Evolutionary conservation across 2,329 filamentous ascomycete species (phyloP), one percentile per base, ranked within the genome.

Genomic region (Thelonectria rubi): DNA sequence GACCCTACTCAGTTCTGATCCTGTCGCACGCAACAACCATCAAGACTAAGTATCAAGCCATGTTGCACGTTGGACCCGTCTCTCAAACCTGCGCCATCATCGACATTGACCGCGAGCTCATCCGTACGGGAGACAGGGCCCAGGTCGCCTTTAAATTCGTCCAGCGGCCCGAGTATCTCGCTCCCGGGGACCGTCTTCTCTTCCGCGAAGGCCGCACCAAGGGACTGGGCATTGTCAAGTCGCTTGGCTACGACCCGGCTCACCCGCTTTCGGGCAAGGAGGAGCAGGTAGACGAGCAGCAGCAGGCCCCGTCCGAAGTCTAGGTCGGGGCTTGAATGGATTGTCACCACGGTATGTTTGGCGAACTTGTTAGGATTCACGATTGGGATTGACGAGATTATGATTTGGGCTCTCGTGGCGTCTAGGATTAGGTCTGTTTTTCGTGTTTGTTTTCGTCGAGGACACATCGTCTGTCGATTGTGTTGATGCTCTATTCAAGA

Each of bases 11-110:
- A 88, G 95, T 99, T 1, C 84, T 99, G 20, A 98, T 99, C 68
- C 84, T 99, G 7, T 96, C 92, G 4, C 95, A 99, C 73, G 93
- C 94, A 0, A 99, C 95, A 0, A 99, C 95, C 45, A 99, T 99
- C 77, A 95, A 97, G 77, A 93, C 89, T 0, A 94, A 93, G 72
- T 99, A 99, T 69, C 95, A 99, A 80, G 95, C 95, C 1, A 99
- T 98, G 94, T 84, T 99, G 20, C 95, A 99, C 71, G 94, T 99
- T 5, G 95, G 95, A 0, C 92, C 95, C 0, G 91, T 99, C 45
- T 93, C 91, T 42, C 95, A 99, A 79, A 99, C 95, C 0, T 99
- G 95, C 74, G 89, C 93, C 11, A 97, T 99, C 74, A 97, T 99
- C 72, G 95, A 97, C 73, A 95, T 99, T 67, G 95, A 99, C 75